Percentiles rank a stretch among this genome's conserved stretches.
phyloP scores from a whole-genome alignment of 176 grass and related monocot genomes.

The Carex littledalei region DNA sequence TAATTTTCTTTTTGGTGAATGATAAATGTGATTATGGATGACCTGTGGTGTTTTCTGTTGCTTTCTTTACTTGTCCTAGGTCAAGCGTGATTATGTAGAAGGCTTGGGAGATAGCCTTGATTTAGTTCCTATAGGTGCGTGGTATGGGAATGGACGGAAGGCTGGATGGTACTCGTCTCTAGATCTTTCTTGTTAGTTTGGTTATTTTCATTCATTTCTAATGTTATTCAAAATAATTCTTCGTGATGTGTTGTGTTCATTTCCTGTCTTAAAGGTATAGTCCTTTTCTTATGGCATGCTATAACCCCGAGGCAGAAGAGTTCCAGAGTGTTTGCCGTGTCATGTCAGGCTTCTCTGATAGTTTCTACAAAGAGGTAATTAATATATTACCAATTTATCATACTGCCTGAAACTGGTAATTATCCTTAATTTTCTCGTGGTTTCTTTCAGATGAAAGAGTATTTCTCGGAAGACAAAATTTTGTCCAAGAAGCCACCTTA shows the following conservation, averaged over 20 bases:
- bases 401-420: not conserved
- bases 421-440: not conserved
- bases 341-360: slow-evolving; percentile 92
- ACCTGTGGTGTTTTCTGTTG: slow-evolving; percentile 11
- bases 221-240: slow-evolving; percentile 4
- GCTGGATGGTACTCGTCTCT: slow-evolving; percentile 63
- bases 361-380: slow-evolving; percentile 81
- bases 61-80: slow-evolving; percentile 33
- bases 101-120: slow-evolving; percentile 84
- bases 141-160: slow-evolving; percentile 93
- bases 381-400: not conserved
- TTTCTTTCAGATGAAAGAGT: slow-evolving; percentile 61
- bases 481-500: slow-evolving; percentile 83
- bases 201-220: not conserved
- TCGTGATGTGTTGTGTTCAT: not conserved
- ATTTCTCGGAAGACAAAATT: slow-evolving; percentile 68
- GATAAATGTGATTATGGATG: slow-evolving; percentile 11
- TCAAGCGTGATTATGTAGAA: slow-evolving; percentile 95
- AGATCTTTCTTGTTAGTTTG: not conserved
- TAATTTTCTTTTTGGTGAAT: not conserved
- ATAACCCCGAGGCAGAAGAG: slow-evolving; percentile 86
- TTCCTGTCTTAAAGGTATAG: slow-evolving; percentile 57
- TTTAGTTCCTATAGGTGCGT: slow-evolving; percentile 85
- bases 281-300: slow-evolving; percentile 97
- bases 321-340: slow-evolving; percentile 94